Conservation (phyloP, 495 filamentous ascomycete genomes). For the Lasiosphaeria ovina region DNA sequence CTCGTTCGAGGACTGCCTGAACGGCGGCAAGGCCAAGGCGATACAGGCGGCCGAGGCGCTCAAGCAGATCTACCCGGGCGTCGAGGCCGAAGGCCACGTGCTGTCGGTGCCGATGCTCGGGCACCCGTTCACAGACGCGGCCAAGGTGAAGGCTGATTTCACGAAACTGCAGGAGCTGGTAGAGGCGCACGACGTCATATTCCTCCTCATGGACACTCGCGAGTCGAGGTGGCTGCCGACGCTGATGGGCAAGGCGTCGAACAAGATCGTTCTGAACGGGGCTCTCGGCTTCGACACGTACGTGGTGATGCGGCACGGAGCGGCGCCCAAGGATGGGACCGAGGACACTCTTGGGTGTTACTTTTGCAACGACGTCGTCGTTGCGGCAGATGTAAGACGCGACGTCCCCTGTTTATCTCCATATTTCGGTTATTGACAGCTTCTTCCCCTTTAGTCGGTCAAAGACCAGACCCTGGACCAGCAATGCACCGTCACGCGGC, state of each 20-base stretch:
- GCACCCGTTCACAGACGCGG: slow-evolving; percentile 75
- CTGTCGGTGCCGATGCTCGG: slow-evolving; percentile 93
- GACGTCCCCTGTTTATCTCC: background rate
- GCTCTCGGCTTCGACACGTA: slow-evolving; percentile 95
- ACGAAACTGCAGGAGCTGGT: slow-evolving; percentile 70
- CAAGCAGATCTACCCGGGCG: slow-evolving; percentile 84
- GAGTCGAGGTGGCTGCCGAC: slow-evolving; percentile 97
- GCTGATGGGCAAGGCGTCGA: slow-evolving; percentile 88
- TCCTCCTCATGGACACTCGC: slow-evolving; percentile 93
- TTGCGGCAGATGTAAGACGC: slow-evolving; percentile 80
- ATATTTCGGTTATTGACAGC: slow-evolving; percentile 39
- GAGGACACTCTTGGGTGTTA: slow-evolving; percentile 83
- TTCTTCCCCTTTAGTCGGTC: slow-evolving; percentile 60
- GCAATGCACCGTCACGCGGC: slow-evolving; percentile 95
- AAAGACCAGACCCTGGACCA: slow-evolving; percentile 94
- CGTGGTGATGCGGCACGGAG: slow-evolving; percentile 93
- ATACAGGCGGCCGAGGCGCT: slow-evolving; percentile 75
- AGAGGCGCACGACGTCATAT: slow-evolving; percentile 86
- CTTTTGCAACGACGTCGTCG: slow-evolving; percentile 97
- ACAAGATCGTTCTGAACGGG: slow-evolving; percentile 95
- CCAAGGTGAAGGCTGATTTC: slow-evolving; percentile 67
- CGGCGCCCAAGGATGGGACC: slow-evolving; percentile 48
- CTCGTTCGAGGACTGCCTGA: slow-evolving; percentile 81
- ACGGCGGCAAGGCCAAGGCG: slow-evolving; percentile 84
- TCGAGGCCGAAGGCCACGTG: slow-evolving; percentile 72